Conservation (phyloP, 805 yeast genomes). For the Candida manassasensis region DNA sequence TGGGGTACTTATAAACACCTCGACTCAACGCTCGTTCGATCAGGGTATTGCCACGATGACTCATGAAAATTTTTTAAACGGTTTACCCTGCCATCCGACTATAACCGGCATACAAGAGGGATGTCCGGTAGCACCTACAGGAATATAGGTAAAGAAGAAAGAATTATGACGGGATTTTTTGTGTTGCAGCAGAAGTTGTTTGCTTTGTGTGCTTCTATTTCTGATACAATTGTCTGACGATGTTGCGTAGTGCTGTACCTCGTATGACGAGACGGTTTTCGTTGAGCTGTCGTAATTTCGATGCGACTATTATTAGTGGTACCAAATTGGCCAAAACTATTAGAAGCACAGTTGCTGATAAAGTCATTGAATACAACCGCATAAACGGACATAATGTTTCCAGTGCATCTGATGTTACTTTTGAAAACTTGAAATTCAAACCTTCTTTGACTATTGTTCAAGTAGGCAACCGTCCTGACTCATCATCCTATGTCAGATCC, state of each 20-base stretch:
- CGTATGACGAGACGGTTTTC: slow-evolving; percentile 1
- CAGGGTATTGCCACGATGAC: no score
- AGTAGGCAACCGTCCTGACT: slow-evolving; percentile 74
- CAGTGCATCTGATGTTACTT: slow-evolving; percentile 12
- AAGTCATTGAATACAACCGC: slow-evolving; percentile 34
- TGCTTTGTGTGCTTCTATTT: no score
- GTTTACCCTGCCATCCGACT: no score
- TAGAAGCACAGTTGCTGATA: slow-evolving; percentile 34
- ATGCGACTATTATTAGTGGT: slow-evolving; percentile 39
- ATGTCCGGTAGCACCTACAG: no score
- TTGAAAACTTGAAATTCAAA: slow-evolving; percentile 36
- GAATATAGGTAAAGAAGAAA: no score
- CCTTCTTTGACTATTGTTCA: slow-evolving; percentile 72
- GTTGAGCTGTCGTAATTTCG: slow-evolving; percentile 11
- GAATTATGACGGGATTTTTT: background rate
- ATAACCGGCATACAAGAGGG: no score
- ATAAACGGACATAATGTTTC: slow-evolving; percentile 19
- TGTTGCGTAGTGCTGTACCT: background rate
- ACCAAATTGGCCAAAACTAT: slow-evolving; percentile 37
- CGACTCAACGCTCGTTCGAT: no score
- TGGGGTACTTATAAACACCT: no score
- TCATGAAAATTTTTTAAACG: no score
- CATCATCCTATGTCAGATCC: slow-evolving; percentile 78
- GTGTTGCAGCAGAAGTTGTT: no score
- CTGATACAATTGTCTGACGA: no score